A percentile compares a stretch with the other conserved stretches of the same genome.
Evolutionary conservation across 129 eudicot genomes (phyloP).

Genomic region (Gnaphalium uliginosum): DNA sequence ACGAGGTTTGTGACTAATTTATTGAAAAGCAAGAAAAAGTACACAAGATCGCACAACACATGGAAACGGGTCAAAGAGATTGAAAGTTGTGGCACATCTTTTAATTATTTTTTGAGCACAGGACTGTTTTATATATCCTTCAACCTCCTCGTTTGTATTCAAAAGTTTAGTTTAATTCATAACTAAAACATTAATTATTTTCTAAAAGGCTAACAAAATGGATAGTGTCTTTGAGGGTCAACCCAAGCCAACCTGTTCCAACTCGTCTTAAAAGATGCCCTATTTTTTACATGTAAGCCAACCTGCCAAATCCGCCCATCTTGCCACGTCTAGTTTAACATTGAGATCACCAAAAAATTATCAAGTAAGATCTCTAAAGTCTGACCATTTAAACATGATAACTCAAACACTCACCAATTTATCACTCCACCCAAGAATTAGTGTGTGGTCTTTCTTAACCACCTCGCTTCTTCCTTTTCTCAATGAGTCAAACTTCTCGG

Average conservation of each 20-base stretch:
- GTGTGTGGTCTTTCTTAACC: conserved; percentile 77
- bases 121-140: neutral
- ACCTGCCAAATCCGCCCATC: neutral
- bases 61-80: neutral
- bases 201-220: neutral
- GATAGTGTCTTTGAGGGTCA: neutral
- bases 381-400: neutral
- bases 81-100: neutral
- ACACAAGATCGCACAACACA: conserved; percentile 6
- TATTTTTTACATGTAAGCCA: neutral
- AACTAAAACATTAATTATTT: neutral
- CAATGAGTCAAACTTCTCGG: conserved; percentile 86
- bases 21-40: neutral
- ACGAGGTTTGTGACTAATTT: neutral
- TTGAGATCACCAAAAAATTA: neutral
- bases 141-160: neutral
- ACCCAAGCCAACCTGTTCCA: neutral
- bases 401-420: conserved; percentile 53
- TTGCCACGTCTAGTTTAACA: neutral
- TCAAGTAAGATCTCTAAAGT: conserved; percentile 4
- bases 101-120: neutral
- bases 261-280: neutral
- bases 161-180: neutral
- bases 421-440: conserved; percentile 91
- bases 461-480: conserved; percentile 94